A percentile compares a stretch with the other conserved stretches of the same genome.
These are phyloP conservation scores for Kodamaea laetipori DNA, from an alignment of 805 yeast genomes.

Conservation along the genomic window DNA sequence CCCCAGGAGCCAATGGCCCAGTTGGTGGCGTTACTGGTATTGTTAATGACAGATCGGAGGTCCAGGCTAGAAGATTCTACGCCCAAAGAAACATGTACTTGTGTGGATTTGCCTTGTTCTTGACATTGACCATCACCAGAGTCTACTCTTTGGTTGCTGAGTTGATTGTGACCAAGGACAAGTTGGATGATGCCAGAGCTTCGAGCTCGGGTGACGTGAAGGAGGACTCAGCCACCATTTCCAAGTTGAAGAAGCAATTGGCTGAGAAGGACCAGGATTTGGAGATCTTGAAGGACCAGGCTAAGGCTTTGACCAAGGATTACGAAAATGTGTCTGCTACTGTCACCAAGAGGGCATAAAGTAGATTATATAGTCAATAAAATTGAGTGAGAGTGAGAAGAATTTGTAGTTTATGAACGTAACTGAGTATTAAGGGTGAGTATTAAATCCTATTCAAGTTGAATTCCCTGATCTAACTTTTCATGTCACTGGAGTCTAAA, in stretches of 20 bases:
- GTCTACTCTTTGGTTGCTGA: constrained; percentile 81
- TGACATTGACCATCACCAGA: constrained; percentile 81
- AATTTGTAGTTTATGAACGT: too few species aligned
- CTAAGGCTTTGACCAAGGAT: constrained; percentile 62
- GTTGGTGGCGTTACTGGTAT: constrained; percentile 29
- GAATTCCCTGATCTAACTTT: too few species aligned
- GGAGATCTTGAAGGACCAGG: constrained; percentile 70
- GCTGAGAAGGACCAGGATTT: constrained; percentile 65
- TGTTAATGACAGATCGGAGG: constrained; percentile 69
- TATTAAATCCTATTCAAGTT: too few species aligned
- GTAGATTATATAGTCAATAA: neutral
- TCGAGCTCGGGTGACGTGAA: constrained; percentile 20
- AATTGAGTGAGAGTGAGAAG: too few species aligned
- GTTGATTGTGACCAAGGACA: constrained; percentile 64
- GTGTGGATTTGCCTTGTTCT: constrained; percentile 91
- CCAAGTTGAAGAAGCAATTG: constrained; percentile 46
- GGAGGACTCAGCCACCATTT: constrained; percentile 41
- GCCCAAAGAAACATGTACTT: constrained; percentile 96
- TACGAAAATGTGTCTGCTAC: constrained; percentile 33
- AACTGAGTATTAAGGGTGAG: too few species aligned
- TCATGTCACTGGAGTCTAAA: too few species aligned
- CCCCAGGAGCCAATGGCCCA: constrained; percentile 17
- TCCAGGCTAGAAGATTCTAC: constrained; percentile 88
- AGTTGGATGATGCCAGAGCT: constrained; percentile 43
- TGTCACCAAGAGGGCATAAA: constrained; percentile 8